Evolutionary conservation across 192 early-diverging fungal genomes (phyloP), one percentile per base, ranked within the genome.

Genomic region (Kappamyces sp.): DNA sequence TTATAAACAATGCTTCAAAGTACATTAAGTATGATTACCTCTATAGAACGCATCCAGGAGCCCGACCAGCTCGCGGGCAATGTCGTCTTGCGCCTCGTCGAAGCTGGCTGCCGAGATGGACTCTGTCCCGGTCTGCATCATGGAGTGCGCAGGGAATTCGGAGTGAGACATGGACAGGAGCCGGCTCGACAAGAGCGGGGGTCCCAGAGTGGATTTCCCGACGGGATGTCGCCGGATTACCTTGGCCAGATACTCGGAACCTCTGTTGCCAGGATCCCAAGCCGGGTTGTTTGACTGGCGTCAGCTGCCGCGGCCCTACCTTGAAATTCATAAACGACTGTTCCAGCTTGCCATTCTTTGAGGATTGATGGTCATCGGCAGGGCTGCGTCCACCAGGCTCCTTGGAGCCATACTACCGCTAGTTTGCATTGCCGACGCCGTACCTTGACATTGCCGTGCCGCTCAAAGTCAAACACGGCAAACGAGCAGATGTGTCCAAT

Each of bases 321-420:
- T 96, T 95, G 69, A 99, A 99, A 51, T 90, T 91, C 61, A 99
- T 58, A 63, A 99, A 94, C 2, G 89, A 92, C 65, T 92, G 90
- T 72, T 98, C 94, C 97, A 99, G 97, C 70, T 99, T 99, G 36
- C 92, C 95, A 50, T 91, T 80, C 54, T 93, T 89, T 1, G 87
- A 89, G 1, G 85, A 59, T 58, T 83, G 73, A 23, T 85, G 74
- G 8, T 85, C 84, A 43, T 82, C 61, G 9, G 31, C 32, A 3
- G 48, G 51, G 49, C 65, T 62, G 10, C 23, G n/a, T 15, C 10
- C 72, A 15, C 71, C 70, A 3, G 74, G 71, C 13, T 68, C 66
- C 12, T 74, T 1, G 87, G 88, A 1, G 1, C 91, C 89, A 63
- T 91, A 93, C 68, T 65, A n/a, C 9, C 15, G 23, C 13, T 9